Conservation (phyloP, 805 yeast genomes). For the Metschnikowia cubensis region DNA sequence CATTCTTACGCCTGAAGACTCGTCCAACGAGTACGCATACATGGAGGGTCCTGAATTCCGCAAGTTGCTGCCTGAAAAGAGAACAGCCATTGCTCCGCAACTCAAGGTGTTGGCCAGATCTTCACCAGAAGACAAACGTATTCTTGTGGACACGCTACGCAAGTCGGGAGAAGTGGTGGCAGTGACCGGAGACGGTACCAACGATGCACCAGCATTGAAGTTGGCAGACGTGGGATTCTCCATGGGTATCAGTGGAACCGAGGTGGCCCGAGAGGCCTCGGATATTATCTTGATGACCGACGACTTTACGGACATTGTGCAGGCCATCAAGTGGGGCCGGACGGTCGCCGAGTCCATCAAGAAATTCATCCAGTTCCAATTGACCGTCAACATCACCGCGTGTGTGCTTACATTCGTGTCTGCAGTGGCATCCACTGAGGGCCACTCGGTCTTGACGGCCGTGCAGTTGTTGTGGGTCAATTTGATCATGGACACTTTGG, state of each 20-base stretch:
- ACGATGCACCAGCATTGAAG: conserved; percentile 96
- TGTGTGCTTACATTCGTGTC: conserved; percentile 89
- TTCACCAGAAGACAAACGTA: conserved; percentile 90
- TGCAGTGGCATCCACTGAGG: conserved; percentile 78
- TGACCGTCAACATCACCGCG: conserved; percentile 97
- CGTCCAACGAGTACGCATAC: conserved; percentile 51
- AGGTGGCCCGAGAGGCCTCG: conserved; percentile 97
- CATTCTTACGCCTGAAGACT: conserved; percentile 54
- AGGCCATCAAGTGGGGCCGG: conserved; percentile 98
- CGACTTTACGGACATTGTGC: conserved; percentile 90
- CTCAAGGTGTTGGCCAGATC: conserved; percentile 88
- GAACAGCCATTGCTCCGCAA: conserved; percentile 61
- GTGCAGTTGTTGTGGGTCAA: conserved; percentile 98
- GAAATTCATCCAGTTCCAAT: conserved; percentile 93
- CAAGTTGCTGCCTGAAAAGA: conserved; percentile 52
- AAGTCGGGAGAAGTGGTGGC: conserved; percentile 91
- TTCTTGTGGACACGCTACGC: conserved; percentile 77
- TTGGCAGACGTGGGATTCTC: conserved; percentile 97
- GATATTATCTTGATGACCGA: conserved; percentile 91
- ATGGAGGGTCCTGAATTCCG: conserved; percentile 96
- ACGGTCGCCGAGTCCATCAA: conserved; percentile 92
- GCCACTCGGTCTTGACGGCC: conserved; percentile 87
- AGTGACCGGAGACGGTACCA: conserved; percentile 98
- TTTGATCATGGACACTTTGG: conserved; percentile 95
- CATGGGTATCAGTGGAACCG: conserved; percentile 98